These are phyloP conservation scores for Fonsecaea pugnacius DNA, from an alignment of 2,329 filamentous ascomycete species.

Conservation along the genomic window DNA sequence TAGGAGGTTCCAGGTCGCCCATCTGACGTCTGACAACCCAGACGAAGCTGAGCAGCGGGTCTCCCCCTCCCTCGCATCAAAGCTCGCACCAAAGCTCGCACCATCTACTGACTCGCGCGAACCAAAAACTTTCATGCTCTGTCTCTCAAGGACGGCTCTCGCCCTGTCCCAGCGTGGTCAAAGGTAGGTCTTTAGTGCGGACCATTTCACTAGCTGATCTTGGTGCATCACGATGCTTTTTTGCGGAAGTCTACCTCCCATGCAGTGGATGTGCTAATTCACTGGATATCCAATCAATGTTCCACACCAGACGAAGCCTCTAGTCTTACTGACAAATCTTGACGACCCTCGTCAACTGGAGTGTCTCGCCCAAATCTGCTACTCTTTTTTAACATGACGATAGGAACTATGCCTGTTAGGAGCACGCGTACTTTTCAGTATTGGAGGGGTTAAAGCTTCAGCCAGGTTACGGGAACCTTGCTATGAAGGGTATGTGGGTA, in stretches of 20 bases:
- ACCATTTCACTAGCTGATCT: neutral
- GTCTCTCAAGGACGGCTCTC: neutral
- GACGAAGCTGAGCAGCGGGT: neutral
- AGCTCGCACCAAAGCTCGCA: neutral
- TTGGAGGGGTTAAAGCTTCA: slow-evolving; percentile 8
- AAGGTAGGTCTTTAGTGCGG: neutral
- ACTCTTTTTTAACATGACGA: too few species aligned
- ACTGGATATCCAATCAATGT: neutral
- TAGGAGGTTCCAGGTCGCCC: neutral
- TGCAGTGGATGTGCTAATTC: neutral
- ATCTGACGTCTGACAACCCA: neutral
- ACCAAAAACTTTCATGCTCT: neutral
- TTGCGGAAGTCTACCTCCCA: neutral
- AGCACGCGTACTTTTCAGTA: slow-evolving; percentile 1
- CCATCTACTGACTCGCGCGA: neutral
- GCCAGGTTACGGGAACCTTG: neutral
- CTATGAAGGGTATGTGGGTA: neutral
- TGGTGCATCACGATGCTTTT: neutral
- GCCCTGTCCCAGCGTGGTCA: neutral
- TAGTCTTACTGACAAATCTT: neutral
- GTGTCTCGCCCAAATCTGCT: neutral
- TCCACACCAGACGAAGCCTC: neutral
- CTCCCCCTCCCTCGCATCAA: neutral
- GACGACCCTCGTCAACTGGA: neutral
- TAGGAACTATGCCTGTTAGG: neutral